Conservation (phyloP, 1,284 basidiomycete genomes). For the Sphaerobolus stellatus region DNA sequence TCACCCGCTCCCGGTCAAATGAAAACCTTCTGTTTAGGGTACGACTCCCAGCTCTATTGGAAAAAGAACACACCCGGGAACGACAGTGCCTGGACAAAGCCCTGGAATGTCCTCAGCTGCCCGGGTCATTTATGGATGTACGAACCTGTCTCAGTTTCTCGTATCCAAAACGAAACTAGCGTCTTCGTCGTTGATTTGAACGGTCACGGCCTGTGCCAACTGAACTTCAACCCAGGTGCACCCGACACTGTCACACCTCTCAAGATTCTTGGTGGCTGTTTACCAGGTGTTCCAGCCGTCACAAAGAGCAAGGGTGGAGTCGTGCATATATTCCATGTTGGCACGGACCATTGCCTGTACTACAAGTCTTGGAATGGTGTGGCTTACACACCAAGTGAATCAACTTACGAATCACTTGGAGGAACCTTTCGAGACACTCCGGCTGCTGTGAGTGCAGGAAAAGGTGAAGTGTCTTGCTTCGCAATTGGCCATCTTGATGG, state of each 20-base stretch:
- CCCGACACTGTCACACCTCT: too few relatives aligned
- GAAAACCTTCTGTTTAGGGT: background rate
- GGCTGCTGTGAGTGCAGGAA: background rate
- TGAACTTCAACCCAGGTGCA: background rate
- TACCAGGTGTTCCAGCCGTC: background rate
- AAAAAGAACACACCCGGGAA: background rate
- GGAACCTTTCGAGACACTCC: background rate
- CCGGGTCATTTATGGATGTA: too few relatives aligned
- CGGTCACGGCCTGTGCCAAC: background rate
- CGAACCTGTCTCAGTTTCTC: background rate
- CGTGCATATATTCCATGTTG: background rate
- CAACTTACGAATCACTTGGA: background rate
- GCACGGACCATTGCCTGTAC: background rate
- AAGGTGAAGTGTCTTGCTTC: background rate
- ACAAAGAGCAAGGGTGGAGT: background rate
- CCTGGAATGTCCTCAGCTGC: too few relatives aligned
- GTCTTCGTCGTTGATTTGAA: background rate
- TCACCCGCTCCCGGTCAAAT: background rate
- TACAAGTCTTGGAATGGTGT: background rate
- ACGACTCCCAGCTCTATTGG: background rate
- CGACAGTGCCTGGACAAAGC: background rate
- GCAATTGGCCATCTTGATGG: background rate
- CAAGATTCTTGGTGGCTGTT: too few relatives aligned
- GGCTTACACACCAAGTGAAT: background rate
- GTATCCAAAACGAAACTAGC: background rate